Evolutionary conservation across 345 rosid species (phyloP).

Genomic region (Heritiera fomes): DNA sequence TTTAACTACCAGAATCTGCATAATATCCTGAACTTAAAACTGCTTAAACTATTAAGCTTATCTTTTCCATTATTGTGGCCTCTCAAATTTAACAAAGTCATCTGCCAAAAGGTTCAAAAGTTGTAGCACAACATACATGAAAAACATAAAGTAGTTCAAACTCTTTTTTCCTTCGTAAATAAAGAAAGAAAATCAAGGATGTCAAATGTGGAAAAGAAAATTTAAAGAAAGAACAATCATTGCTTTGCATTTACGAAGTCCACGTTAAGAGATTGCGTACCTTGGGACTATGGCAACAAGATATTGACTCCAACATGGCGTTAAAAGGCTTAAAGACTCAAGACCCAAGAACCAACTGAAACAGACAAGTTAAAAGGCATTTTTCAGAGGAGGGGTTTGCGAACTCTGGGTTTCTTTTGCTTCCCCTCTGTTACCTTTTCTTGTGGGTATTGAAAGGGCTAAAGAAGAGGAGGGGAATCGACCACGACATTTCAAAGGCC

Average conservation of each 20-base stretch:
- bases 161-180: neutral
- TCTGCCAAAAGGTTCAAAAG: neutral
- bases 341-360: slow-evolving; percentile 7
- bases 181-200: neutral
- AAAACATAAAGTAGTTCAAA: neutral
- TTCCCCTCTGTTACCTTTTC: neutral
- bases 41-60: neutral
- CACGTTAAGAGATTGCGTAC: slow-evolving; percentile 29
- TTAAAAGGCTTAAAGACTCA: neutral
- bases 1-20: neutral
- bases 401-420: neutral
- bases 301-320: slow-evolving; percentile 56
- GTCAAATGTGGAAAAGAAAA: neutral
- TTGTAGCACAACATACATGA: neutral
- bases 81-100: neutral
- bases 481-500: slow-evolving; percentile 13
- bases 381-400: neutral
- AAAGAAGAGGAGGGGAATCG: slow-evolving; percentile 14
- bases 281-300: slow-evolving; percentile 51
- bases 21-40: neutral
- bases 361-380: slow-evolving; percentile 28
- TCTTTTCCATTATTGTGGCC: neutral
- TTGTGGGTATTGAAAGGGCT: neutral
- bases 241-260: neutral
- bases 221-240: neutral